Conservation (phyloP, 106 monocot genomes). For the Acanthochlamys bracteata region DNA sequence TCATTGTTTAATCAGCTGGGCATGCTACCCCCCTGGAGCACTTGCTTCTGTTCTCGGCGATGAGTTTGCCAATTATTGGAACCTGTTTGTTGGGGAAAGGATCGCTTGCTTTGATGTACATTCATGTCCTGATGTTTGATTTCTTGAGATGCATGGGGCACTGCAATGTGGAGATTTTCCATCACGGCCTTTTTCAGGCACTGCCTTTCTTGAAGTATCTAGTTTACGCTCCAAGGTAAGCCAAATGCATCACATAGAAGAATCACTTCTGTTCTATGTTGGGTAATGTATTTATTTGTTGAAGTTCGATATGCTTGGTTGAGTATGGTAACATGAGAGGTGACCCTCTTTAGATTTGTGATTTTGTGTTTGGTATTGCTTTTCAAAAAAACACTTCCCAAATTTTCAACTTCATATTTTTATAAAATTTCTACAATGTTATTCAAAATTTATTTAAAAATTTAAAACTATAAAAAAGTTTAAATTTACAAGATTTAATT, state of each 20-base stretch:
- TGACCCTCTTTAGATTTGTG: background rate
- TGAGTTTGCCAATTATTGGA: constrained; percentile 25
- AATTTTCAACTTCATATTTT: no score
- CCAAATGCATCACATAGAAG: background rate
- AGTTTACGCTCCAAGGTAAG: constrained; percentile 87
- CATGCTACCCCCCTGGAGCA: constrained; percentile 30
- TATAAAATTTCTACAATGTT: no score
- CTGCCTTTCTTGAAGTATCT: constrained; percentile 62
- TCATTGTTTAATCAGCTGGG: constrained; percentile 15
- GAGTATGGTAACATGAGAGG: background rate
- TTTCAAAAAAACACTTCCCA: no score
- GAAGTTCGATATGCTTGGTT: background rate
- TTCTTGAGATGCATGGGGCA: constrained; percentile 25
- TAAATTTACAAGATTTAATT: no score
- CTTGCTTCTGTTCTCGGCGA: constrained; percentile 12
- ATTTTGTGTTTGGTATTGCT: background rate
- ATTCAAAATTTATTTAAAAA: no score
- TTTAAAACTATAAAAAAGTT: no score
- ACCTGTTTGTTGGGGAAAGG: constrained; percentile 16
- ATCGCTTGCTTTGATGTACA: constrained; percentile 25
- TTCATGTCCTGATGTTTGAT: constrained; percentile 30
- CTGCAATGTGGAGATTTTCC: constrained; percentile 31
- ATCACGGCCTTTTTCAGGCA: constrained; percentile 33
- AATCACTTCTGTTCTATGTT: background rate
- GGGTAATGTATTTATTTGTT: background rate